These are phyloP conservation scores for Parathielavia appendiculata DNA, from an alignment of 495 filamentous ascomycete genomes.

Conservation along the genomic window DNA sequence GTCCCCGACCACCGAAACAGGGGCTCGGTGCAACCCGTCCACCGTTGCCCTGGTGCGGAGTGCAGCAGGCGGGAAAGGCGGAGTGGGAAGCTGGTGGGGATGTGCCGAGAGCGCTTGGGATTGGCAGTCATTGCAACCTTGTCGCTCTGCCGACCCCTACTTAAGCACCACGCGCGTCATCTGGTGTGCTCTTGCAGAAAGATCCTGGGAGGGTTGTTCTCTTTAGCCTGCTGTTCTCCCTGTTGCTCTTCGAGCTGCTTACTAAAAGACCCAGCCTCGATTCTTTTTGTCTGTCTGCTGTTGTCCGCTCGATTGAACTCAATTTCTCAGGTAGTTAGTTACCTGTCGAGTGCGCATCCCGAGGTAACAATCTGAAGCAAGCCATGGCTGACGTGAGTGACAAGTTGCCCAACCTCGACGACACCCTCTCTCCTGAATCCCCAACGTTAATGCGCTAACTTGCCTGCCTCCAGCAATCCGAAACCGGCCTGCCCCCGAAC, in stretches of 20 bases:
- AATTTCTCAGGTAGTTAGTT: too few species aligned
- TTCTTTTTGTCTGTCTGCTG: too few species aligned
- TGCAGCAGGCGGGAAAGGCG: background rate
- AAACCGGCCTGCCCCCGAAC: conserved; percentile 74
- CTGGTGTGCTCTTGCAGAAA: background rate
- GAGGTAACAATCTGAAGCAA: too few species aligned
- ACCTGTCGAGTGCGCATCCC: too few species aligned
- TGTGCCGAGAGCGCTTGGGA: conserved; percentile 4
- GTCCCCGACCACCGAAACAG: conserved; percentile 5
- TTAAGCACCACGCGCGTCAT: conserved; percentile 6
- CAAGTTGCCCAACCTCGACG: background rate
- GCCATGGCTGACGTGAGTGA: conserved; percentile 11
- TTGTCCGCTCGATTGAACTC: too few species aligned
- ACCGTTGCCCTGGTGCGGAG: background rate
- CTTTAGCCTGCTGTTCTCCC: background rate
- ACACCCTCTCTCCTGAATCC: background rate
- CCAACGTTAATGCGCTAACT: background rate
- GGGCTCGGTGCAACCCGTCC: conserved; percentile 2
- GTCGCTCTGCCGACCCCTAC: conserved; percentile 2
- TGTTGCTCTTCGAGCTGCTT: background rate
- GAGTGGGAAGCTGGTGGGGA: background rate
- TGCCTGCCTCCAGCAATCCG: conserved; percentile 34
- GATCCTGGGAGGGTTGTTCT: background rate
- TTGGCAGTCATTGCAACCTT: conserved; percentile 12
- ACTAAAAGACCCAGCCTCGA: too few species aligned